A percentile compares a stretch with the other conserved stretches of the same genome.
These are phyloP conservation scores for Trichophyton benhamiae DNA, from an alignment of 2,329 filamentous ascomycete genomes.

Conservation along the genomic window DNA sequence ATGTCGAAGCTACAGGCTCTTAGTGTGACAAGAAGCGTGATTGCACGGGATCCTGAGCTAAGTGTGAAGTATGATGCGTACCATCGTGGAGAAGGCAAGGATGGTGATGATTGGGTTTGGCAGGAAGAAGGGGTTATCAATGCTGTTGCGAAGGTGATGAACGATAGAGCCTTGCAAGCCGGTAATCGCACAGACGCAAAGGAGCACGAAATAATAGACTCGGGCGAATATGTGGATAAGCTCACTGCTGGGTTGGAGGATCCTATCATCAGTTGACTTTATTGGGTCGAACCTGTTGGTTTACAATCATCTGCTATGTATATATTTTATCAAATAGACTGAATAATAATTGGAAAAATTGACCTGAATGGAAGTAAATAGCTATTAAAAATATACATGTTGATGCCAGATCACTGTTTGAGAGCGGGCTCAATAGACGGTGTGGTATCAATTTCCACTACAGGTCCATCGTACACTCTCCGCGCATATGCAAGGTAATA, in stretches of 20 bases:
- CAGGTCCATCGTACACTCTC: constrained; percentile 20
- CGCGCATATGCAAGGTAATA: constrained; percentile 28
- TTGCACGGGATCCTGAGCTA: constrained; percentile 59
- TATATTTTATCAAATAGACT: not conserved
- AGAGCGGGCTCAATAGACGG: not conserved
- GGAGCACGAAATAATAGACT: not conserved
- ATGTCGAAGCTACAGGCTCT: constrained; percentile 59
- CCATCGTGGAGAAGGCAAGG: constrained; percentile 36
- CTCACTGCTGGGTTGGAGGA: constrained; percentile 10
- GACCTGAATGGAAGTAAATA: not conserved
- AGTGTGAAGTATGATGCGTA: constrained; percentile 56
- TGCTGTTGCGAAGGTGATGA: constrained; percentile 61
- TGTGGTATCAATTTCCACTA: constrained; percentile 16
- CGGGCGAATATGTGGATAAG: constrained; percentile 7
- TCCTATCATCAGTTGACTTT: not conserved
- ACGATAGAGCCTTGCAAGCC: constrained; percentile 5
- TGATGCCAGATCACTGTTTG: not conserved
- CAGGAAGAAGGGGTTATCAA: constrained; percentile 49
- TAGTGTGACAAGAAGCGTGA: constrained; percentile 67
- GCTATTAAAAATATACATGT: not conserved
- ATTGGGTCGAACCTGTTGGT: not conserved
- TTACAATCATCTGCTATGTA: not conserved
- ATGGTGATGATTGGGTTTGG: constrained; percentile 1
- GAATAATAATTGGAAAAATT: not conserved
- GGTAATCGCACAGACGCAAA: not conserved